phyloP scores from a whole-genome alignment of 169 alveolate genomes.

The Plasmodium inui region DNA sequence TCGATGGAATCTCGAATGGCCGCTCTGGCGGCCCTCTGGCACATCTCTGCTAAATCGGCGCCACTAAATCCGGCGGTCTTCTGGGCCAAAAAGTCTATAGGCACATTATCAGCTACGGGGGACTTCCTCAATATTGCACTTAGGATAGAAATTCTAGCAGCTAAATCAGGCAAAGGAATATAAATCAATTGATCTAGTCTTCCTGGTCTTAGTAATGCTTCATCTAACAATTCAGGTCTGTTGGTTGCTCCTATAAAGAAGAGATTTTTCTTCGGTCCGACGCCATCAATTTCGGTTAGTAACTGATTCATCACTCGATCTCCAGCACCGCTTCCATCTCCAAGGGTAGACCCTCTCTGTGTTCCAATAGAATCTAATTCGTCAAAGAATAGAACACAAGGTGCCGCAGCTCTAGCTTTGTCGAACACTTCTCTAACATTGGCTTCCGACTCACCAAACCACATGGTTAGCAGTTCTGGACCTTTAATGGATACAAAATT shows the following conservation, averaged over 20 bases:
- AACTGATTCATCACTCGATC: conserved; percentile 99
- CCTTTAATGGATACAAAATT: conserved; percentile 98
- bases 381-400: conserved; percentile 99
- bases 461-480: conserved; percentile 99
- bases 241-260: conserved; percentile 99
- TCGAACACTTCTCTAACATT: conserved; percentile 99
- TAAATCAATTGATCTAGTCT: conserved; percentile 99
- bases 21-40: conserved; percentile 99
- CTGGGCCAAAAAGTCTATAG: conserved; percentile 97
- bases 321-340: conserved; percentile 99
- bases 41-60: conserved; percentile 99
- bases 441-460: conserved; percentile 99
- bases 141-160: conserved; percentile 95
- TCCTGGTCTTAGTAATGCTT: conserved; percentile 99
- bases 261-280: conserved; percentile 98
- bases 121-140: conserved; percentile 97
- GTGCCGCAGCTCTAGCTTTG: conserved; percentile 99
- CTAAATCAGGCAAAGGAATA: conserved; percentile 99
- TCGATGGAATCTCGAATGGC: conserved; percentile 98
- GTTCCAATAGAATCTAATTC: conserved; percentile 99
- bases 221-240: conserved; percentile 99
- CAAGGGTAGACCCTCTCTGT: conserved; percentile 94
- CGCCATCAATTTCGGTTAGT: conserved; percentile 99
- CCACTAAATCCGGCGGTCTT: conserved; percentile 99
- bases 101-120: conserved; percentile 98